Evolutionary conservation across 2,329 filamentous ascomycete species (phyloP), one percentile per base, ranked within the genome.

Genomic region (Periglandula ipomoeae): DNA sequence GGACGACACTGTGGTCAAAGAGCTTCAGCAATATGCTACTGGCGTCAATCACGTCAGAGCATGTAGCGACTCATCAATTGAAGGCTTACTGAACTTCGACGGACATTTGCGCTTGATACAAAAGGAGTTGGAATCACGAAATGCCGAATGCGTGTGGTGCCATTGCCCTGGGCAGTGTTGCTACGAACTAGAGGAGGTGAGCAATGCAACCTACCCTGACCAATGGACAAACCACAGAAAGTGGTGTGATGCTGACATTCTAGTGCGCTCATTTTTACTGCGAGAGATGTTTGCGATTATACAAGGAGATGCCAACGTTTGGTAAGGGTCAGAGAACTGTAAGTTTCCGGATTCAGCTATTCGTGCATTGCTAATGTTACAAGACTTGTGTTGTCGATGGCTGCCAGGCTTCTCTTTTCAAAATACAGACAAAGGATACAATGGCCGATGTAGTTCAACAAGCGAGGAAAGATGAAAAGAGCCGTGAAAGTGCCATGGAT

Each of bases 191-290:
- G 30, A 32, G 15, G 30, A 32, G 4, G 30, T 32, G 30, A 32
- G 30, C 15, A n/a, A n/a, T 32, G 11, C 30, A 10, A 32, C 9
- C n/a, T n/a, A n/a, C n/a, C n/a, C n/a, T n/a, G n/a, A n/a, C n/a
- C n/a, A n/a, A n/a, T n/a, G n/a, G n/a, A n/a, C n/a, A n/a, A 11
- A 32, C 5, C 8, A 7, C 30, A 15, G 3, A 32, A 32, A 32
- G 11, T 32, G 30, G 5, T 10, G 3, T 1, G 11, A 32, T 40
- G 20, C 53, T 63, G 32, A 59, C 11, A 1, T 23, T 19, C 15
- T 10, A 67, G 66, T 70, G 68, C 24, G 49, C 52, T 0, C 67
- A 70, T 42, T 20, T 61, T 1, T 66, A 61, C 32, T 70, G 67
- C 47, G 1, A 2, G 0, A 2, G 3, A 0, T 70, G 66, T 32